Evolutionary conservation across 129 eudicot species (phyloP).

Genomic region (Lactuca saligna): DNA sequence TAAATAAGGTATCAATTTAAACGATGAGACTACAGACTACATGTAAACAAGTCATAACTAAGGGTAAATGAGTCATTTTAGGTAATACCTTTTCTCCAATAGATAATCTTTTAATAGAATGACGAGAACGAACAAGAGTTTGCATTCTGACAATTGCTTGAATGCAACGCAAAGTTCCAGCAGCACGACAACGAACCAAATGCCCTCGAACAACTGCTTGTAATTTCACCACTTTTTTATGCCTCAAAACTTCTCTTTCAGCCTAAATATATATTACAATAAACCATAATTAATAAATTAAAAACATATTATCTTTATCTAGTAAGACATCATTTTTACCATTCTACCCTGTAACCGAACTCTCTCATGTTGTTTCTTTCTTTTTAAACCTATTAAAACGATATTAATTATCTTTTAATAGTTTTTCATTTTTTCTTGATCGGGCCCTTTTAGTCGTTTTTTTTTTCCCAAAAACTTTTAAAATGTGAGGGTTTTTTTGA

Average conservation of each 20-base stretch:
- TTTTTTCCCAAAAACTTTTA: too few species aligned
- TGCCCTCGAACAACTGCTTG: constrained; percentile 97
- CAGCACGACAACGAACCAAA: constrained; percentile 79
- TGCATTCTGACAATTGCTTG: constrained; percentile 84
- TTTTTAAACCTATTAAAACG: too few species aligned
- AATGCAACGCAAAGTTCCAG: constrained; percentile 82
- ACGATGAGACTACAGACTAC: constrained; percentile 4
- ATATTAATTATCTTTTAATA: too few species aligned
- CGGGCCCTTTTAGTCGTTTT: too few species aligned
- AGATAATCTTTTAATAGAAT: constrained; percentile 36
- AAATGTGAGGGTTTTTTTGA: too few species aligned
- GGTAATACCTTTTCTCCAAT: constrained; percentile 21
- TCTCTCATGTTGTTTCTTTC: too few species aligned
- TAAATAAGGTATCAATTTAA: neutral
- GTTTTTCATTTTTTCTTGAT: too few species aligned
- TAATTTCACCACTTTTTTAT: constrained; percentile 46
- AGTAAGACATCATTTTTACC: neutral
- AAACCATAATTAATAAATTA: constrained; percentile 4
- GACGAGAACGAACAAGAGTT: constrained; percentile 69
- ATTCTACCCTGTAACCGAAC: too few species aligned
- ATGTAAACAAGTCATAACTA: neutral
- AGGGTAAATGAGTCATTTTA: neutral
- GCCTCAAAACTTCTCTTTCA: constrained; percentile 46
- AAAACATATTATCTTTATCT: constrained; percentile 7
- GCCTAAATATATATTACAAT: constrained; percentile 50